Conservation (phyloP, 2,329 filamentous ascomycete genomes). For the Calcarisporium arbuscula region DNA sequence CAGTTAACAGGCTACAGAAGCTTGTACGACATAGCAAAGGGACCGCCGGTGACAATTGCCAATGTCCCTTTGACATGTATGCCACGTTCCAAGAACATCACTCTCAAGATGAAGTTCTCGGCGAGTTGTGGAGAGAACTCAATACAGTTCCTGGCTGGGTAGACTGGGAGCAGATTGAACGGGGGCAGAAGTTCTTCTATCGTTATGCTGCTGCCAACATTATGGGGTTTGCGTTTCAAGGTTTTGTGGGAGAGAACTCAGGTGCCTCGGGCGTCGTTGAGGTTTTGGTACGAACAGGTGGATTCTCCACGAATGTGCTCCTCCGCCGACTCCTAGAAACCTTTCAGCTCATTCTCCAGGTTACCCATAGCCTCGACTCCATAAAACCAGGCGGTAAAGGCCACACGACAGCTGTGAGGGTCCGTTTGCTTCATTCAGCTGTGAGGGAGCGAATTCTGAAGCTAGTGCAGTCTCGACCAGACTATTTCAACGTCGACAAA, state of each 20-base stretch:
- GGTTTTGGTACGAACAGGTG: not conserved
- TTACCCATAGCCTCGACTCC: not conserved
- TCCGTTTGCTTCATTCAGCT: slow-evolving; percentile 1
- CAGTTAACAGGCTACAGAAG: slow-evolving; percentile 11
- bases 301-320: not conserved
- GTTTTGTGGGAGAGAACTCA: not conserved
- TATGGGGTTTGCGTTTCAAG: not conserved
- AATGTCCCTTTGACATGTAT: no score
- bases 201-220: slow-evolving; percentile 1
- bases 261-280: not conserved
- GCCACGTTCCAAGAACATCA: no score
- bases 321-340: not conserved
- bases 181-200: not conserved
- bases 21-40: slow-evolving; percentile 9
- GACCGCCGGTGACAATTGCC: no score
- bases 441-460: not conserved
- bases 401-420: not conserved
- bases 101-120: no score
- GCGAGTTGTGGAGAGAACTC: not conserved
- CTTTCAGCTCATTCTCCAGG: not conserved
- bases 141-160: slow-evolving; percentile 1
- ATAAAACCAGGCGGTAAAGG: slow-evolving; percentile 1
- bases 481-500: not conserved
- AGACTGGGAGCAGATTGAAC: slow-evolving; percentile 1
- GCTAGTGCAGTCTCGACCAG: not conserved